Conservation (phyloP, 371 early-diverging fungal genomes). For the Mortierella sp. region DNA sequence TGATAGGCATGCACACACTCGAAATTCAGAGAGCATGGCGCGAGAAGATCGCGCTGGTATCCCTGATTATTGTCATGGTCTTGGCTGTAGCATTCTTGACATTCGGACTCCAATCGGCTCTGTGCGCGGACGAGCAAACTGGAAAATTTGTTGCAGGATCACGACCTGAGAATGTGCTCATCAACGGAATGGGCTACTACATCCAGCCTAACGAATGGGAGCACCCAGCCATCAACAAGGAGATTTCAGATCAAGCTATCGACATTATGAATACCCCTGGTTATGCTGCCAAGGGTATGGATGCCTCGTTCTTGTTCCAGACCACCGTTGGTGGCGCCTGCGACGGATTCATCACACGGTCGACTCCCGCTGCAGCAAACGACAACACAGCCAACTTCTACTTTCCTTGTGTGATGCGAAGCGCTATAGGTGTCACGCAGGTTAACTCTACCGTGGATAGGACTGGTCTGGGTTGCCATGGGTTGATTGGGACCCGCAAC, state of each 20-base stretch:
- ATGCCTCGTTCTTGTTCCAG: slow-evolving; percentile 66
- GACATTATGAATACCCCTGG: slow-evolving; percentile 64
- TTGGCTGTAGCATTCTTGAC: slow-evolving; percentile 81
- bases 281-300: slow-evolving; percentile 60
- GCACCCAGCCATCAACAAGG: slow-evolving; percentile 57
- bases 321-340: slow-evolving; percentile 23
- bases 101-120: slow-evolving; percentile 70
- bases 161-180: slow-evolving; percentile 14
- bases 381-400: slow-evolving; percentile 64
- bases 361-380: neutral
- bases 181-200: slow-evolving; percentile 45
- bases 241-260: slow-evolving; percentile 55
- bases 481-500: slow-evolving; percentile 39
- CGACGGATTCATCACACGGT: slow-evolving; percentile 16
- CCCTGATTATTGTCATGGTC: slow-evolving; percentile 76
- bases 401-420: slow-evolving; percentile 77
- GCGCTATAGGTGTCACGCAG: slow-evolving; percentile 54
- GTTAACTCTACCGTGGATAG: slow-evolving; percentile 56
- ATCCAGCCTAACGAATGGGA: slow-evolving; percentile 36
- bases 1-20: slow-evolving; percentile 42
- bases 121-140: slow-evolving; percentile 53
- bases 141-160: slow-evolving; percentile 31
- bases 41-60: slow-evolving; percentile 85
- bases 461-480: slow-evolving; percentile 71
- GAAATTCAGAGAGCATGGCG: slow-evolving; percentile 85